phyloP scores from a whole-genome alignment of 1,284 basidiomycete genomes.

The Golubevia pallescens region DNA sequence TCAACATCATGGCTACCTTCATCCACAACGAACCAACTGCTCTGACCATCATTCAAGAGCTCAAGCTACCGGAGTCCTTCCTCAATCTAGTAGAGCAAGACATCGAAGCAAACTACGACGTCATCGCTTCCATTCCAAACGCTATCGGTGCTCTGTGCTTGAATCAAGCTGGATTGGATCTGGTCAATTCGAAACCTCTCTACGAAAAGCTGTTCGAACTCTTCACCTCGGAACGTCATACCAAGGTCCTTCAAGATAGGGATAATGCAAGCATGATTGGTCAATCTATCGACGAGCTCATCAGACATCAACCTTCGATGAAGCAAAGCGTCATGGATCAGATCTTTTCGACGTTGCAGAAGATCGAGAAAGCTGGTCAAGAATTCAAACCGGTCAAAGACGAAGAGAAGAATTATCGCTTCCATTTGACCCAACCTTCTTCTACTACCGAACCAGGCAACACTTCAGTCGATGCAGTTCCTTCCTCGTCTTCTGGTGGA shows the following conservation, averaged over 20 bases:
- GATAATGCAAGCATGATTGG: conserved; percentile 90
- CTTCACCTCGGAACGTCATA: conserved; percentile 83
- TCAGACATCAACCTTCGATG: conserved; percentile 90
- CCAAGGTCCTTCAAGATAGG: conserved; percentile 87
- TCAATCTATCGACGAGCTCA: conserved; percentile 88
- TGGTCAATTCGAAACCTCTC: conserved; percentile 75
- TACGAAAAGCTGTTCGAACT: conserved; percentile 84
- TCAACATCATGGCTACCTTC: conserved; percentile 97
- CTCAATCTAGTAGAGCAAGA: conserved; percentile 83
- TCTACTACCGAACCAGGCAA: too few relatives aligned
- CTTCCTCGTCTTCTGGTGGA: too few relatives aligned
- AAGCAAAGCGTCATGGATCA: conserved; percentile 80
- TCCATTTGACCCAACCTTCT: conserved; percentile 65
- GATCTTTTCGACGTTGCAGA: conserved; percentile 74
- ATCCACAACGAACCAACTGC: conserved; percentile 99
- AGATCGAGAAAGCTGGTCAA: conserved; percentile 77
- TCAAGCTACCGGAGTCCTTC: conserved; percentile 85
- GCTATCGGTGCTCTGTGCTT: conserved; percentile 96
- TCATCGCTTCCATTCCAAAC: conserved; percentile 89
- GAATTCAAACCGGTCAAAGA: conserved; percentile 69
- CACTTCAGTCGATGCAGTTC: too few relatives aligned
- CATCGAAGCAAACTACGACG: conserved; percentile 74
- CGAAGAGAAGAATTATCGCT: conserved; percentile 74
- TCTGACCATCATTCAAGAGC: conserved; percentile 88
- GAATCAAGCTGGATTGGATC: conserved; percentile 85